phyloP scores from a whole-genome alignment of 2,329 filamentous ascomycete genomes.

The Alternaria brassicicola region DNA sequence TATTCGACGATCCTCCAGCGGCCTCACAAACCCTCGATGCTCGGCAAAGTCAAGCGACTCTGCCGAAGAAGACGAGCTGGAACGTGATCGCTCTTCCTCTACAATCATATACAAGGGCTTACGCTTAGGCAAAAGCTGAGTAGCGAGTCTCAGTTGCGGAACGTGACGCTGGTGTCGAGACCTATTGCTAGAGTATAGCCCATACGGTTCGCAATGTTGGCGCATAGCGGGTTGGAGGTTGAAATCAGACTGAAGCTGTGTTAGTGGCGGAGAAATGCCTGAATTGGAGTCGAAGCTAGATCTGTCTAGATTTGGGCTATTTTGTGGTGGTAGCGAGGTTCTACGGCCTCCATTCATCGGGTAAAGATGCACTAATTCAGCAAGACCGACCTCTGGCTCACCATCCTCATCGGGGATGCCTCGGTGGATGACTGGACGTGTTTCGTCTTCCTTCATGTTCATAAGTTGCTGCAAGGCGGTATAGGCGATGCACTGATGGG shows the following conservation, averaged over 20 bases:
- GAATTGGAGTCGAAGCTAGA: not conserved
- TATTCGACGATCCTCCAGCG: not conserved
- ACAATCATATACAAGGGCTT: not conserved
- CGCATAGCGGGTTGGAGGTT: not conserved
- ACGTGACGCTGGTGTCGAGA: not conserved
- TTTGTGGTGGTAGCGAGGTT: not conserved
- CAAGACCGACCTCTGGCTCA: not conserved
- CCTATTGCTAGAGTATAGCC: not conserved
- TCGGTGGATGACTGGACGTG: not conserved
- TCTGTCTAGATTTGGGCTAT: not conserved
- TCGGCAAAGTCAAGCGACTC: slow-evolving; percentile 2
- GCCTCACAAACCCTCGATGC: not conserved
- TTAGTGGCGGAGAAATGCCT: not conserved
- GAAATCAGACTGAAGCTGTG: not conserved
- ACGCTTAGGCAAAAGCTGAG: not conserved
- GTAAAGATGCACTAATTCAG: not conserved
- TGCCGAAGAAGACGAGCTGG: slow-evolving; percentile 1
- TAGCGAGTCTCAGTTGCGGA: not conserved
- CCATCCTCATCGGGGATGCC: not conserved
- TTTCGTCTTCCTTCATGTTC: not conserved
- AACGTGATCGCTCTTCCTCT: not conserved
- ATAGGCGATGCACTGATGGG: slow-evolving; percentile 2
- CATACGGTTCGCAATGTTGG: not conserved
- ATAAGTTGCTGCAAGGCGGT: slow-evolving; percentile 13
- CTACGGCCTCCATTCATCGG: not conserved